Evolutionary conservation across 169 alveolate species (phyloP).

Genomic region (Plasmodium cynomolgi): DNA sequence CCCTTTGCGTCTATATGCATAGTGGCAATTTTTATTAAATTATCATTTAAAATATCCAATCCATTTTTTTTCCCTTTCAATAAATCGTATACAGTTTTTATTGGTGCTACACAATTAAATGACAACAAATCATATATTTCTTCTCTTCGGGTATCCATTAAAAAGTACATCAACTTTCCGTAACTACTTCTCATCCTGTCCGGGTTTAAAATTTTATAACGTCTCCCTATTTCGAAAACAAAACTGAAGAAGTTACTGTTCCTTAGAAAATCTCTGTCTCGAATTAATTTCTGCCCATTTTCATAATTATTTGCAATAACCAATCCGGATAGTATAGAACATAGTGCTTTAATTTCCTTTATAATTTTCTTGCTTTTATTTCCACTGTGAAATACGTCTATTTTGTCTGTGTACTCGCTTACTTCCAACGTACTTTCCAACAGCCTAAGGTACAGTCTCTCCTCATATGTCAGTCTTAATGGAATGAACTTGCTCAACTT

Average conservation of each 20-base stretch:
- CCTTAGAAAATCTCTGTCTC: constrained; percentile 86
- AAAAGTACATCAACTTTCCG: constrained; percentile 91
- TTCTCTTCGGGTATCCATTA: constrained; percentile 92
- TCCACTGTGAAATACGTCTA: constrained; percentile 87
- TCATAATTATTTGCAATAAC: constrained; percentile 92
- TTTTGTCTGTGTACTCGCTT: constrained; percentile 91
- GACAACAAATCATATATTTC: constrained; percentile 88
- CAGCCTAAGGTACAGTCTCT: constrained; percentile 87
- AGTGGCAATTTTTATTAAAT: constrained; percentile 88
- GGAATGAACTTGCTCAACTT: constrained; percentile 78
- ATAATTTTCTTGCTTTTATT: constrained; percentile 85
- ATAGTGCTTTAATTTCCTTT: constrained; percentile 88
- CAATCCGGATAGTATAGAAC: constrained; percentile 92
- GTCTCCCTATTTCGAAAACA: constrained; percentile 92
- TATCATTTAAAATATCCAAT: constrained; percentile 87
- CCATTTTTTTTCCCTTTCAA: constrained; percentile 87
- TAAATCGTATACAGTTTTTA: constrained; percentile 88
- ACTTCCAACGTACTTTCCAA: constrained; percentile 92
- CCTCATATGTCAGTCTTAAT: constrained; percentile 80
- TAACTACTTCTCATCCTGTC: constrained; percentile 91
- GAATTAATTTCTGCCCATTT: constrained; percentile 89
- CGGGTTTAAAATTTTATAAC: constrained; percentile 93
- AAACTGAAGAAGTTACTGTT: constrained; percentile 87
- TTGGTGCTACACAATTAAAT: constrained; percentile 88
- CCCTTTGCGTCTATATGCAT: constrained; percentile 80